A percentile compares a stretch with the other conserved stretches of the same genome.
Conservation (phyloP, 1,284 basidiomycete genomes). For the Bjerkandera adusta region DNA sequence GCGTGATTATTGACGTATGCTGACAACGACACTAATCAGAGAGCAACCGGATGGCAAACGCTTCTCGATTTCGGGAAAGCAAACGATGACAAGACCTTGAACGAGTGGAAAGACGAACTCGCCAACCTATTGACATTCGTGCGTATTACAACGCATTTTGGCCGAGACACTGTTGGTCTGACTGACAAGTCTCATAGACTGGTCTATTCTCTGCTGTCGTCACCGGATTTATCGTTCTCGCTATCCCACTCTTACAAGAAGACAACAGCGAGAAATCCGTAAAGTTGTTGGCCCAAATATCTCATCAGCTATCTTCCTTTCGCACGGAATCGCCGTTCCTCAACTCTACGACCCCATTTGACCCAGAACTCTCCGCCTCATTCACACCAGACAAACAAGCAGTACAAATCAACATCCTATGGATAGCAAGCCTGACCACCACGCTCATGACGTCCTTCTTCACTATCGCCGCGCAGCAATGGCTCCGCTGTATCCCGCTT, state of each 20-base stretch:
- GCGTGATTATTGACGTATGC: too few relatives aligned
- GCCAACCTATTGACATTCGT: slow-evolving; percentile 12
- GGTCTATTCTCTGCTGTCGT: slow-evolving; percentile 13
- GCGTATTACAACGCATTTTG: neutral
- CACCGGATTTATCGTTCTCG: slow-evolving; percentile 6
- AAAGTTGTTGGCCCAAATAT: slow-evolving; percentile 10
- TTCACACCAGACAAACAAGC: neutral
- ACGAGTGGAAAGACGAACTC: slow-evolving; percentile 13
- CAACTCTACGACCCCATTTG: slow-evolving; percentile 3
- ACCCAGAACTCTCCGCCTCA: neutral
- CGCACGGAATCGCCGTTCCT: slow-evolving; percentile 1
- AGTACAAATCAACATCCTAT: slow-evolving; percentile 5
- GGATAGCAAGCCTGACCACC: slow-evolving; percentile 8
- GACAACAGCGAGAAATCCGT: neutral
- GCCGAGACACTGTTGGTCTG: neutral
- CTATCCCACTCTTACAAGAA: slow-evolving; percentile 9
- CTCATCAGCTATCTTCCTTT: slow-evolving; percentile 7
- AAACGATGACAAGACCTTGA: slow-evolving; percentile 9
- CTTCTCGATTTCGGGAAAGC: slow-evolving; percentile 1
- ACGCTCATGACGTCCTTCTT: slow-evolving; percentile 11
- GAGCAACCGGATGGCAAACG: slow-evolving; percentile 1
- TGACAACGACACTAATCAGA: too few relatives aligned
- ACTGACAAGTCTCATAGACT: neutral
- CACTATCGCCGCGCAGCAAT: slow-evolving; percentile 14
- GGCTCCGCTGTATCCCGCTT: slow-evolving; percentile 8